A percentile compares a stretch with the other conserved stretches of the same genome.
phyloP scores from a whole-genome alignment of 164 flowering plant genomes.

The Euptelea pleiosperma region DNA sequence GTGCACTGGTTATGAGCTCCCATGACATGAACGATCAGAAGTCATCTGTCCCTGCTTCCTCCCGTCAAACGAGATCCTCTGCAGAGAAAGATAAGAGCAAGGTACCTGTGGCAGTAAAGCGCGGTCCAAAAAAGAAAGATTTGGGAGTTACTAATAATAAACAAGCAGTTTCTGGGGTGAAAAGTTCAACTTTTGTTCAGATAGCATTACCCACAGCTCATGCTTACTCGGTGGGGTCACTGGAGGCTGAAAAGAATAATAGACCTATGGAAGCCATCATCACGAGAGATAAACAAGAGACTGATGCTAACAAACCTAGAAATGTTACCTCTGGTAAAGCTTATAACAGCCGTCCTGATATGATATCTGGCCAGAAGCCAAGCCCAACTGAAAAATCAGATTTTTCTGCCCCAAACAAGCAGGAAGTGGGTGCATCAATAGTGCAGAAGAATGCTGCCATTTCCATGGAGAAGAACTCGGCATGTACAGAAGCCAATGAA shows the following conservation, averaged over 20 bases:
- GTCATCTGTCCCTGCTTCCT: conserved; percentile 3
- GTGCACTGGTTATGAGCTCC: conserved; percentile 13
- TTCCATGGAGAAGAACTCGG: background rate
- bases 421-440: background rate
- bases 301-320: conserved; percentile 4
- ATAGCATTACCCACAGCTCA: background rate
- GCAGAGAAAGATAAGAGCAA: conserved; percentile 20
- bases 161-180: background rate
- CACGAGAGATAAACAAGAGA: conserved; percentile 3
- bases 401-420: background rate
- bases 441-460: background rate
- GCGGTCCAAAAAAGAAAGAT: conserved; percentile 19
- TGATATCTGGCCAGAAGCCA: background rate
- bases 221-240: conserved; percentile 3
- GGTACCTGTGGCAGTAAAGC: conserved; percentile 15
- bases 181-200: background rate
- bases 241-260: background rate
- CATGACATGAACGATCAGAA: conserved; percentile 10
- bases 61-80: conserved; percentile 18
- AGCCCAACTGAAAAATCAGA: background rate
- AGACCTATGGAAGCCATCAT: background rate
- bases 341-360: background rate
- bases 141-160: background rate
- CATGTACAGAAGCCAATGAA: conserved; percentile 4
- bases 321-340: background rate